Evolutionary conservation across 2,329 filamentous ascomycete species (phyloP), one percentile per base, ranked within the genome.

Genomic region (Colletotrichum agaves): DNA sequence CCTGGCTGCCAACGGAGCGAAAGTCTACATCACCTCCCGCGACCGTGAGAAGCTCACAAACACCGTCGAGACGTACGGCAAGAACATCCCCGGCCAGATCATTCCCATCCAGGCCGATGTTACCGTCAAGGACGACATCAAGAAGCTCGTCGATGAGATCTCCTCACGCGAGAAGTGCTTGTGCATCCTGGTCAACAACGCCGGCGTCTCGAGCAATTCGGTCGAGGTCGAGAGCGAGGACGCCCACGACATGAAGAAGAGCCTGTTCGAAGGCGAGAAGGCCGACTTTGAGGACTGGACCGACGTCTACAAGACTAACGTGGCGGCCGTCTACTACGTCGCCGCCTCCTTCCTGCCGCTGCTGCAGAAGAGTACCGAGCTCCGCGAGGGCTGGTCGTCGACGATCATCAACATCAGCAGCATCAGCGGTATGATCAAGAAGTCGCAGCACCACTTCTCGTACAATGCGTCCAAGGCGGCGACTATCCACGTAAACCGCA

Each of bases 291-390:
- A 92, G 37, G 87, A 91, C 72, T 96, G 92, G 93, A 85, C 84
- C n/a, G 79, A 85, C 44, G 87, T 88, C 0, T 94, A 91, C 81
- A 87, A 88, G 66, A 93, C 91, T 19, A 94, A 97, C 71, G 92
- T 94, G 11, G 87, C 92, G 35, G 87, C 86, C 67, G 83, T 89
- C 63, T 91, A 88, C 80, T 91, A 90, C 71, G 83, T 87, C 56
- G 89, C 89, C 0, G 84, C 89, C 56, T 85, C 88, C 0, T 84
- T 91, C 49, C 85, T 88, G 1, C 88, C 89, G 0, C 80, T 91
- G 4, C 82, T 92, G 57, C 85, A 90, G 74, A 83, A 83, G 21
- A 81, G 72, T 72, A 84, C 73, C 72, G 78, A 83, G 58, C 72
- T 63, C 1, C 77, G 81, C 66, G 69, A 73, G 4, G 82, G 82